Base-by-base conservation (phyloP, 805 yeast species). In the Maudiozyma saulgeensis region DNA sequence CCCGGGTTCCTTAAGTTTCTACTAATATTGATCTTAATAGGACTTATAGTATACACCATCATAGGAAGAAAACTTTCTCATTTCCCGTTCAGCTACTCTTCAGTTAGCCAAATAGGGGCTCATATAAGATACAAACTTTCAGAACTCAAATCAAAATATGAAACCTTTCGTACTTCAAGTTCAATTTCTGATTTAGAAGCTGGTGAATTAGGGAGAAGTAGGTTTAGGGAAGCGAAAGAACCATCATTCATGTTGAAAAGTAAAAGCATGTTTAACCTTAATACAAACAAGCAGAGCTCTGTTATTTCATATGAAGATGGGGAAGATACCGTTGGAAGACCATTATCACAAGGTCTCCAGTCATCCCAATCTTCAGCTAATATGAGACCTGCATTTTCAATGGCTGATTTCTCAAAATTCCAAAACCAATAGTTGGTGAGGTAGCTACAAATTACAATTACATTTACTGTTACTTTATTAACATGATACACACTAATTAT, bases 361-460 rank as follows among this genome's bases (percentile, higher is more conserved):
- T 28, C 49, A 11, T 19, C 42, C 16, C 43, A 49, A 37, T 46
- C 56, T 23, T 37, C 51, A 23, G 47, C 44, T 8, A 42, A 47
- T 6, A 19, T 51, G 11, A 41, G 38, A 42, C 44, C 54, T 6
- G 43, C 48, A 23, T 51, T 51, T 18, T 46, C 54, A 0, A 41
- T 64, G 42, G 60, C 68, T 1, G 68, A 64, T 46, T 64, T 64
- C 44, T 60, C 64, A 12, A 61, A 59, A 42, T 62, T 59, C 43
- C 57, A 58, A 45, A 55, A 53, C 31, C 47, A 34, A 38, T 38
- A 19, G 16, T 35, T 35, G 1, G 9, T 7, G 18, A n/a, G 18
- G 18, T 6, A 13, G 18, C 38, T 6, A 13, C 11, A 7, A 8
- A 35, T 15, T 35, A 35, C n/a, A 28, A 28, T 8, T 28, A 9